Percentiles rank a stretch among this genome's conserved stretches.
phyloP scores from a whole-genome alignment of 2,329 filamentous ascomycete genomes.

The Botrytis cinerea region DNA sequence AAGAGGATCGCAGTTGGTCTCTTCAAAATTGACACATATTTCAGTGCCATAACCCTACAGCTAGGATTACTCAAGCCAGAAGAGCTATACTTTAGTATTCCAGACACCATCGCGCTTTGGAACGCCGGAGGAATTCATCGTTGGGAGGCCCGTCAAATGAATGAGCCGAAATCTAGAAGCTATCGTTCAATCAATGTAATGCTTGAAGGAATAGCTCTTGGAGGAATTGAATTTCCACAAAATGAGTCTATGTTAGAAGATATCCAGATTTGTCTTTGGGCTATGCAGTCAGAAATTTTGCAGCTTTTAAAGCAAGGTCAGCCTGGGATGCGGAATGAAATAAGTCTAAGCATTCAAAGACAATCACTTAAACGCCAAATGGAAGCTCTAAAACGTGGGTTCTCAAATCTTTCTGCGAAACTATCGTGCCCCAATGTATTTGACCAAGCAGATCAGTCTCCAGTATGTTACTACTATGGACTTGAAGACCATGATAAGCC shows the following conservation, averaged over 20 bases:
- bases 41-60: constrained; percentile 43
- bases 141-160: constrained; percentile 42
- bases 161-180: constrained; percentile 42
- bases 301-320: constrained; percentile 21
- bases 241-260: constrained; percentile 32
- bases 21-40: constrained; percentile 46
- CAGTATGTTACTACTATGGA: constrained; percentile 33
- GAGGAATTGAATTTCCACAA: constrained; percentile 16
- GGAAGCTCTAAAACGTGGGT: constrained; percentile 28
- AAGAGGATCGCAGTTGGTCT: constrained; percentile 44
- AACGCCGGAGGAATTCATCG: constrained; percentile 45
- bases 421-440: constrained; percentile 19
- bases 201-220: constrained; percentile 25
- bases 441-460: constrained; percentile 27
- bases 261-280: constrained; percentile 35
- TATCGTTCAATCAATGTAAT: constrained; percentile 30
- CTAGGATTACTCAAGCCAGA: constrained; percentile 42
- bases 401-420: constrained; percentile 29
- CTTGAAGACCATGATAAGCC: constrained; percentile 32
- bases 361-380: constrained; percentile 31
- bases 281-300: constrained; percentile 33
- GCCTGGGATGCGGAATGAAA: constrained; percentile 9
- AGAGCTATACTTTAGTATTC: constrained; percentile 45
- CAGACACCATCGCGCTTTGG: constrained; percentile 43
- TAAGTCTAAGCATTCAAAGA: constrained; percentile 27